Percentiles rank a stretch among this genome's conserved stretches.
Evolutionary conservation across 2,329 filamentous ascomycete species (phyloP).

Genomic region (Verruconis gallopava): DNA sequence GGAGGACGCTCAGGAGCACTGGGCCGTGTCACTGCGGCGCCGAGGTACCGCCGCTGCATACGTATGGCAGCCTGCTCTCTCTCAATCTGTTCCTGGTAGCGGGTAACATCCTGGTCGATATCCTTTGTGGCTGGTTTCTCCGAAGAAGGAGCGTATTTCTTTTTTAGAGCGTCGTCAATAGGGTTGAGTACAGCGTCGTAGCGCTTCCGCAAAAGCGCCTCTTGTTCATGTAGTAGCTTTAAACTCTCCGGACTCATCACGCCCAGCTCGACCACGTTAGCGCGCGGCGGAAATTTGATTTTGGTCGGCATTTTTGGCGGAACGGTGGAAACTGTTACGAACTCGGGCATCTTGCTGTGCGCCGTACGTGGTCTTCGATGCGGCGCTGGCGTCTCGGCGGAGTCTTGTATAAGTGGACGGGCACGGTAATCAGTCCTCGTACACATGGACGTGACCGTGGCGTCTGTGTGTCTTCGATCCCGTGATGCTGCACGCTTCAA

Average conservation of each 20-base stretch:
- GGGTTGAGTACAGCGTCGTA: not conserved
- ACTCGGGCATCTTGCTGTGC: too few relatives aligned
- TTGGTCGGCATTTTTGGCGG: not conserved
- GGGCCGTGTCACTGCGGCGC: not conserved
- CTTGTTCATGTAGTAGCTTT: constrained; percentile 3
- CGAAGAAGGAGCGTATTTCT: not conserved
- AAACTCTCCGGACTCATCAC: constrained; percentile 4
- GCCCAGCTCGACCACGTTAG: not conserved
- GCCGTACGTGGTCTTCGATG: not conserved
- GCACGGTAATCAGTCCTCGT: not conserved
- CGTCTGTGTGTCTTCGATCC: not conserved
- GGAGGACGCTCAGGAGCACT: not conserved
- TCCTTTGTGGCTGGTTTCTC: not conserved
- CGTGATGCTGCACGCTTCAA: not conserved
- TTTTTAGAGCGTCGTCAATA: not conserved
- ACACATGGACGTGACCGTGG: not conserved
- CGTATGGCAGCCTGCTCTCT: not conserved
- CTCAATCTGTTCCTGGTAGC: not conserved
- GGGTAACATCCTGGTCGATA: not conserved
- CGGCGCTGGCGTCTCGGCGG: not conserved
- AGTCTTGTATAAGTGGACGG: not conserved
- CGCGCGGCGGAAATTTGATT: not conserved
- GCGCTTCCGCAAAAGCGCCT: constrained; percentile 1
- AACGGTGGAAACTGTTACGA: not conserved
- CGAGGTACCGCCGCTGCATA: not conserved